Evolutionary conservation across 345 rosid genomes (phyloP).

Genomic region (Salix koriyanagi): DNA sequence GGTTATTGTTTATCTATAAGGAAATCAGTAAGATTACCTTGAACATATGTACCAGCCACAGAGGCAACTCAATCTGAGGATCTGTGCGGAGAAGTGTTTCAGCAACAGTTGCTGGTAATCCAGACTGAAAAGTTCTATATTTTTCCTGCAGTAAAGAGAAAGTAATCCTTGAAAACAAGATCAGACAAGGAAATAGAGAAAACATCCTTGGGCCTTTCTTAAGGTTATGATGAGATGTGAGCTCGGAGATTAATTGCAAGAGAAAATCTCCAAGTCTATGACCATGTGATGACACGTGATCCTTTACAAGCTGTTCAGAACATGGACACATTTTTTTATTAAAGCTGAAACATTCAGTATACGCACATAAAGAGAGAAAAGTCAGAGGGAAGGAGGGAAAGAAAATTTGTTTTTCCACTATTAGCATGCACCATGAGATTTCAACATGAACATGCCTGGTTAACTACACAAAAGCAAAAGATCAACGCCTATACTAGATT

Average conservation of each 20-base stretch:
- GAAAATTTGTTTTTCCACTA: too few species aligned
- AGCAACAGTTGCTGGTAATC: slow-evolving; percentile 82
- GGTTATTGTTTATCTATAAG: background rate
- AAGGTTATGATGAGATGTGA: background rate
- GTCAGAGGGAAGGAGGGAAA: too few species aligned
- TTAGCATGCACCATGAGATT: background rate
- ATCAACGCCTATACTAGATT: background rate
- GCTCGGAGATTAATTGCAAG: background rate
- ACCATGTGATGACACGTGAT: background rate
- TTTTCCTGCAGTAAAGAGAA: slow-evolving; percentile 50
- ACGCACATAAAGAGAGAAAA: too few species aligned
- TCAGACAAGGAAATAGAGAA: background rate
- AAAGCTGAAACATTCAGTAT: too few species aligned
- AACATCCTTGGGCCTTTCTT: background rate
- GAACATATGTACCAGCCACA: slow-evolving; percentile 91
- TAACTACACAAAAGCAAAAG: background rate
- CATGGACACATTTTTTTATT: background rate
- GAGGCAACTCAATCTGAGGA: slow-evolving; percentile 78
- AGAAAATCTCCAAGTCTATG: background rate
- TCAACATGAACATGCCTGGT: background rate
- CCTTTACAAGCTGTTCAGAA: background rate
- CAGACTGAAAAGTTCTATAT: slow-evolving; percentile 62
- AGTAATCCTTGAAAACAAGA: background rate
- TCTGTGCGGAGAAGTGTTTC: slow-evolving; percentile 86
- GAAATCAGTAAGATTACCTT: slow-evolving; percentile 49